phyloP scores from a whole-genome alignment of 2,329 filamentous ascomycete species.

The Phyllosticta capitalensis region DNA sequence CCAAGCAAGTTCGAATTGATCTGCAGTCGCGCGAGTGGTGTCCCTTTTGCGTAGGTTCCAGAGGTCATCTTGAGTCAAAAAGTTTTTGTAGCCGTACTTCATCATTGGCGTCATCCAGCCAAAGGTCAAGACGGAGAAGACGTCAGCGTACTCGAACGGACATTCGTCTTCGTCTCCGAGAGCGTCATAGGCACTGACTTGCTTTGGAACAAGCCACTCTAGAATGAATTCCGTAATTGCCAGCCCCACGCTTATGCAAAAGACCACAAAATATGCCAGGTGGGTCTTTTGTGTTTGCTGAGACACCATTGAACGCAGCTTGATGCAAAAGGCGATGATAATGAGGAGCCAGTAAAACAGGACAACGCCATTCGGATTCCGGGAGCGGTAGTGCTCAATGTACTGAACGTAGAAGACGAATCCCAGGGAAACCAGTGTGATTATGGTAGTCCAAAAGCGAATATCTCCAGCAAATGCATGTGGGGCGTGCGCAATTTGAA shows the following conservation, averaged over 20 bases:
- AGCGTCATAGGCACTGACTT: slow-evolving; percentile 57
- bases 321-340: slow-evolving; percentile 66
- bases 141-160: slow-evolving; percentile 79
- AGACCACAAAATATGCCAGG: slow-evolving; percentile 67
- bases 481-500: slow-evolving; percentile 64
- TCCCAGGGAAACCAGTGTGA: slow-evolving; percentile 61
- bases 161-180: slow-evolving; percentile 61
- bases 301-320: slow-evolving; percentile 75
- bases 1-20: slow-evolving; percentile 67
- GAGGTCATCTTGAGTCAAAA: slow-evolving; percentile 85
- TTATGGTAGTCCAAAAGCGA: slow-evolving; percentile 69
- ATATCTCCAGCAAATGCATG: slow-evolving; percentile 71
- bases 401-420: slow-evolving; percentile 76
- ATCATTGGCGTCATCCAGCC: slow-evolving; percentile 99
- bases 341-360: slow-evolving; percentile 90
- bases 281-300: slow-evolving; percentile 60
- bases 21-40: slow-evolving; percentile 64
- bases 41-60: slow-evolving; percentile 83
- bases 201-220: slow-evolving; percentile 83
- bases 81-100: slow-evolving; percentile 87
- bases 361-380: slow-evolving; percentile 78
- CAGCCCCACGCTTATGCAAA: slow-evolving; percentile 62
- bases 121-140: slow-evolving; percentile 91
- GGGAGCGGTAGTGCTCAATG: slow-evolving; percentile 71
- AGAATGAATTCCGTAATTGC: slow-evolving; percentile 62